Evolutionary conservation across 2,329 filamentous ascomycete species (phyloP).

Genomic region (Beauveria medogensis): DNA sequence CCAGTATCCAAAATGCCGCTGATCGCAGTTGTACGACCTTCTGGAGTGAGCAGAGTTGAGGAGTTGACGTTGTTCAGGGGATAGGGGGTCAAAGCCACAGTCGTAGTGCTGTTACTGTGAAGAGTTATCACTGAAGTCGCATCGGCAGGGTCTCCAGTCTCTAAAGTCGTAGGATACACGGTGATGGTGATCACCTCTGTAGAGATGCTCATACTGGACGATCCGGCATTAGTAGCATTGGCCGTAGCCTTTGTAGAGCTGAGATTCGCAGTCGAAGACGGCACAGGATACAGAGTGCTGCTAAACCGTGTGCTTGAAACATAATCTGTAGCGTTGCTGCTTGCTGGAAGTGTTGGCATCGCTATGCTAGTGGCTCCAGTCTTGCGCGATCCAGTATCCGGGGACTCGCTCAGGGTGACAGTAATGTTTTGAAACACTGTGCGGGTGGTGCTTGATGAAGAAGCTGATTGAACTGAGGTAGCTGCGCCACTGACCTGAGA

Average conservation of each 20-base stretch:
- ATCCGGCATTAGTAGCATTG: background rate
- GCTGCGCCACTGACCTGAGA: background rate
- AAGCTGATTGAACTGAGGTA: background rate
- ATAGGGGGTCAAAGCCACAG: background rate
- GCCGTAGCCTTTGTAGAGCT: background rate
- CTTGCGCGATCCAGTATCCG: background rate
- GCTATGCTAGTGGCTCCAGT: background rate
- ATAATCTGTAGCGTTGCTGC: background rate
- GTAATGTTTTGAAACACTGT: conserved; percentile 7
- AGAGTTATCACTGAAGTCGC: background rate
- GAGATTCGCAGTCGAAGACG: background rate
- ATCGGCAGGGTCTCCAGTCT: background rate
- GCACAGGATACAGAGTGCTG: background rate
- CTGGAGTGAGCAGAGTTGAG: background rate
- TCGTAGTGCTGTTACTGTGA: background rate
- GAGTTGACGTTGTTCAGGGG: background rate
- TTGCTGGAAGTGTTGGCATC: background rate
- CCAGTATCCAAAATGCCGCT: background rate
- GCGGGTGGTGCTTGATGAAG: background rate
- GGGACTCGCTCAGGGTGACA: background rate
- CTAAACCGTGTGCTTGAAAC: background rate
- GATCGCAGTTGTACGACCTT: background rate
- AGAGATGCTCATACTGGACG: background rate
- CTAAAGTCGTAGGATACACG: background rate
- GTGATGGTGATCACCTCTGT: conserved; percentile 5